phyloP scores from a whole-genome alignment of 306 rosid genomes.

The Citrullus mucosospermus region DNA sequence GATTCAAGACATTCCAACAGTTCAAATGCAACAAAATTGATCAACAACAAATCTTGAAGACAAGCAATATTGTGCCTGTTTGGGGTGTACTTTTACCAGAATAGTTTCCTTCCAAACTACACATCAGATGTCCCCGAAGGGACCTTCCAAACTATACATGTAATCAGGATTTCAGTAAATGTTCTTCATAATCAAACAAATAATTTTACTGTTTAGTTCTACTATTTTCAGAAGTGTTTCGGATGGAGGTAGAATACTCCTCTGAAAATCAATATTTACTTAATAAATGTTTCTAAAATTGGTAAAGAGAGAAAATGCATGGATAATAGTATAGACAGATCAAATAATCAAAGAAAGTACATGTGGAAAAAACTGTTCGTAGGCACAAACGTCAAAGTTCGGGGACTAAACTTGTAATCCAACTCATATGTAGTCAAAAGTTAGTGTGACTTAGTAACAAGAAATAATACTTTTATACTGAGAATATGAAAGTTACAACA shows the following conservation, averaged over 20 bases:
- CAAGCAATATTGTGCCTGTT: not conserved
- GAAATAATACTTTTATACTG: not conserved
- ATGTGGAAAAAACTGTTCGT: not conserved
- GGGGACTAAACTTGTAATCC: not conserved
- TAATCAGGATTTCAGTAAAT: not conserved
- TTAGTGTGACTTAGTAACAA: not conserved
- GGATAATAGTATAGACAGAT: not conserved
- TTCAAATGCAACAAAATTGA: not conserved
- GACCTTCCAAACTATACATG: not conserved
- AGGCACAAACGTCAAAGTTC: not conserved
- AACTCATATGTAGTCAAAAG: not conserved
- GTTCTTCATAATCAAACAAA: not conserved
- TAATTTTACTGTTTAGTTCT: not conserved
- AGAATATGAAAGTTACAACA: conserved; percentile 1
- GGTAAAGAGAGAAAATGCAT: not conserved
- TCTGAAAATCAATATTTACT: not conserved
- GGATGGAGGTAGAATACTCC: not conserved
- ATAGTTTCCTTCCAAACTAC: not conserved
- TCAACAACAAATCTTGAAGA: not conserved
- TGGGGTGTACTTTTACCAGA: not conserved
- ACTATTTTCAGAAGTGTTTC: not conserved
- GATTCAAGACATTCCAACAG: not conserved
- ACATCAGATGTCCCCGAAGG: not conserved
- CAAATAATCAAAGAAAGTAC: not conserved
- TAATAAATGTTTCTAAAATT: not conserved